Percentiles rank a stretch among this genome's conserved stretches.
phyloP scores from a whole-genome alignment of 2,329 filamentous ascomycete genomes.

The Decorospora gaudefroyi region DNA sequence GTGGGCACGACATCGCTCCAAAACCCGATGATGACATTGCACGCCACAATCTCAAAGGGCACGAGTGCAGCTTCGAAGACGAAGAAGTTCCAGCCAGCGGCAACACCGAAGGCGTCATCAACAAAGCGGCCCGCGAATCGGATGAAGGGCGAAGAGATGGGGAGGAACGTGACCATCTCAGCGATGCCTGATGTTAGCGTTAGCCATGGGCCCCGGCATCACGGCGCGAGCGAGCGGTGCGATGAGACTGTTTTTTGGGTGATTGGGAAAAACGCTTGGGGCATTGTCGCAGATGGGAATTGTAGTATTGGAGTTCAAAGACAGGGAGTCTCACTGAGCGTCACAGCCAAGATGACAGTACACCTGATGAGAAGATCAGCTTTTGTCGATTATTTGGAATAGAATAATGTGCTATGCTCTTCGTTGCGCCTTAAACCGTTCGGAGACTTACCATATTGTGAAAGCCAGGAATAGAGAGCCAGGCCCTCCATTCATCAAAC shows the following conservation, averaged over 20 bases:
- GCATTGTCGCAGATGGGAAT: slow-evolving; percentile 28
- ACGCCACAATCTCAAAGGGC: slow-evolving; percentile 66
- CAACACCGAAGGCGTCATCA: slow-evolving; percentile 74
- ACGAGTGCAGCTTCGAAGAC: slow-evolving; percentile 69
- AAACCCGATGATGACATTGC: slow-evolving; percentile 49
- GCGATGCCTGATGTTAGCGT: slow-evolving; percentile 56
- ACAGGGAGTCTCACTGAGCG: slow-evolving; percentile 43
- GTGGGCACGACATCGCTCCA: slow-evolving; percentile 62
- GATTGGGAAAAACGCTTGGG: slow-evolving; percentile 15
- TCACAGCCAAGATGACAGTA: slow-evolving; percentile 50
- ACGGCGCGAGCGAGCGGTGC: background rate
- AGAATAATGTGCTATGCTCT: background rate
- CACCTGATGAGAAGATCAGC: slow-evolving; percentile 41
- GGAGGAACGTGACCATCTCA: slow-evolving; percentile 77
- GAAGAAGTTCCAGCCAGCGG: slow-evolving; percentile 76
- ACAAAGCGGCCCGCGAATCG: slow-evolving; percentile 76
- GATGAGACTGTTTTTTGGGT: slow-evolving; percentile 22
- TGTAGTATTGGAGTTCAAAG: slow-evolving; percentile 29
- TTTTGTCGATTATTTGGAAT: background rate
- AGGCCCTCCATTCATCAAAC: slow-evolving; percentile 54
- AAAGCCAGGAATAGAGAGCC: slow-evolving; percentile 55
- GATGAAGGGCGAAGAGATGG: slow-evolving; percentile 78
- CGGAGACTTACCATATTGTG: slow-evolving; percentile 48
- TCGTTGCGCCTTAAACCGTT: background rate
- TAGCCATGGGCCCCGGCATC: slow-evolving; percentile 24